phyloP scores from a whole-genome alignment of 2,329 filamentous ascomycete species.

The Beauveria bassiana region DNA sequence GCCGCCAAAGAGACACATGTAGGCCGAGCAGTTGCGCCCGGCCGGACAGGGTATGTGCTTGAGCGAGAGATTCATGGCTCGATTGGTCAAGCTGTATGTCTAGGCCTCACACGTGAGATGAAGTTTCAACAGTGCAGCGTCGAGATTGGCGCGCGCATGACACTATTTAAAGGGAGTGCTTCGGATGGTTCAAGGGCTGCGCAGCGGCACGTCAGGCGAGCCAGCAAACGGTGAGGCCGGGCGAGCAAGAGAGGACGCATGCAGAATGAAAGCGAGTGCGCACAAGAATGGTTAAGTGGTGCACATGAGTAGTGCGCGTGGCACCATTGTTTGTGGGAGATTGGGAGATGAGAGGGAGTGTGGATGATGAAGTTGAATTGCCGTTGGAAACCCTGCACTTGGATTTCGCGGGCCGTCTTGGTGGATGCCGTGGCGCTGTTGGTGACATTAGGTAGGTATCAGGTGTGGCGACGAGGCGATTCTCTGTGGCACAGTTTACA shows the following conservation, averaged over 20 bases:
- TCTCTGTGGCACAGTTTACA: neutral
- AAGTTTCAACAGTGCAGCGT: neutral
- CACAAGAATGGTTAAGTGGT: neutral
- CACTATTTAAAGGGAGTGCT: neutral
- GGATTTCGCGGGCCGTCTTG: neutral
- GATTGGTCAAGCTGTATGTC: neutral
- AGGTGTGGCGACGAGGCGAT: neutral
- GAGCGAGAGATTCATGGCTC: conserved; percentile 31
- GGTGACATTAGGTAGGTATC: neutral
- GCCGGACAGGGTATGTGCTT: conserved; percentile 45
- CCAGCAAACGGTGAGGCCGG: neutral
- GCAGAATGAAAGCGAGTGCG: neutral
- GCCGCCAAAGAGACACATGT: conserved; percentile 40
- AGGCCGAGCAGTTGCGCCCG: conserved; percentile 39
- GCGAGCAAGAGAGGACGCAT: neutral
- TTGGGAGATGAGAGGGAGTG: neutral
- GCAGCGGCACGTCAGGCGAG: neutral
- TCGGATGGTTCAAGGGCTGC: neutral
- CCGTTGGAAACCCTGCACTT: neutral
- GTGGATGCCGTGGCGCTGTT: conserved; percentile 1
- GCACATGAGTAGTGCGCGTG: neutral
- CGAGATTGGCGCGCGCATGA: neutral
- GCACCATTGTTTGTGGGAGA: conserved; percentile 1
- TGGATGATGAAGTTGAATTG: neutral
- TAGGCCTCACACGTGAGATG: neutral